Conservation (phyloP, 176 grass and related monocot species). For the Oryza australiensis region DNA sequence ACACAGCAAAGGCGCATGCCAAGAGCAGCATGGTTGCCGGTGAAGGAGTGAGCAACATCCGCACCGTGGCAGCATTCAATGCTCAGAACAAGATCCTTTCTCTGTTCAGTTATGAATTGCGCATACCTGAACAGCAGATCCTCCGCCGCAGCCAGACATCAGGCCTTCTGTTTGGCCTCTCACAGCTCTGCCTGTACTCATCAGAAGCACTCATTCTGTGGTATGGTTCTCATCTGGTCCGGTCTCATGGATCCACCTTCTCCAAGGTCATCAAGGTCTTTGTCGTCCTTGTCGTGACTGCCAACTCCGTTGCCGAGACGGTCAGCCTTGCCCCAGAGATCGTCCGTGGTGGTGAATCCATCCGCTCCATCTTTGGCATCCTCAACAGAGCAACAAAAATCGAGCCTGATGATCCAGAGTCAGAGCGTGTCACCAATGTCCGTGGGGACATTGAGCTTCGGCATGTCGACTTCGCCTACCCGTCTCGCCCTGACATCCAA, state of each 20-base stretch:
- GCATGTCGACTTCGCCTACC: slow-evolving; percentile 85
- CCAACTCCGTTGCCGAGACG: slow-evolving; percentile 87
- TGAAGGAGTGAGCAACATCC: slow-evolving; percentile 94
- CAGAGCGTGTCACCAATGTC: slow-evolving; percentile 63
- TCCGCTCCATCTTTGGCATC: slow-evolving; percentile 83
- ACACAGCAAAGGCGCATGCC: slow-evolving; percentile 89
- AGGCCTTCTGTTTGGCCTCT: slow-evolving; percentile 82
- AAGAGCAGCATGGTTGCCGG: slow-evolving; percentile 96
- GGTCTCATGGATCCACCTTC: slow-evolving; percentile 75
- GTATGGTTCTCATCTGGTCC: slow-evolving; percentile 87
- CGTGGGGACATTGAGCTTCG: slow-evolving; percentile 86
- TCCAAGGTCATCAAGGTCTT: slow-evolving; percentile 99
- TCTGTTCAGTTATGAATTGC: slow-evolving; percentile 78
- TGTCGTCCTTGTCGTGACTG: slow-evolving; percentile 93
- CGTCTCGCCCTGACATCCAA: slow-evolving; percentile 67
- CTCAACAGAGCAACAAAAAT: slow-evolving; percentile 80
- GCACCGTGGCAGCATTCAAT: slow-evolving; percentile 92
- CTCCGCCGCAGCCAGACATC: slow-evolving; percentile 83
- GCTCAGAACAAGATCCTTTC: slow-evolving; percentile 79
- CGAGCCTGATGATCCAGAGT: slow-evolving; percentile 79
- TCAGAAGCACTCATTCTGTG: slow-evolving; percentile 93
- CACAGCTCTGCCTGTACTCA: slow-evolving; percentile 84
- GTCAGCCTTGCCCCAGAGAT: slow-evolving; percentile 94
- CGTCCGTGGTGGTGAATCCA: slow-evolving; percentile 76
- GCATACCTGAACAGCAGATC: slow-evolving; percentile 72